Percentiles rank a stretch among this genome's conserved stretches.
phyloP scores from a whole-genome alignment of 208 protist genomes.

The Leishmania arabica region DNA sequence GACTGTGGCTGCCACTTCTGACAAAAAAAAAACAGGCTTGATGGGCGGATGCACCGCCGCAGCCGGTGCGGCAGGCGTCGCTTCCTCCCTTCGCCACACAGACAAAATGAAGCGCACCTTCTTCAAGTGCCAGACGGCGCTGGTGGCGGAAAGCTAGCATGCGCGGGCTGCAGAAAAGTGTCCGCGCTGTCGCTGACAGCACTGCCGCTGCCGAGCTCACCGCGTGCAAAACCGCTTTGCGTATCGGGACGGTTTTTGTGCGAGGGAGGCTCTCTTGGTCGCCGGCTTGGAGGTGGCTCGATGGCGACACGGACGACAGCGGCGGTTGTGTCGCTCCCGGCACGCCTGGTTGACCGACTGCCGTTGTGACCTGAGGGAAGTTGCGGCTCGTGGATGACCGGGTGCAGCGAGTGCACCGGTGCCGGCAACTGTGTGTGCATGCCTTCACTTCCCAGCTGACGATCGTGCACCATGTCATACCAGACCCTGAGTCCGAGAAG shows the following conservation, averaged over 20 bases:
- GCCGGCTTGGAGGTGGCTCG: not conserved
- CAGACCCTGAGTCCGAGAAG: not conserved
- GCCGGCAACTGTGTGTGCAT: not conserved
- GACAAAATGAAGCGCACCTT: constrained; percentile 26
- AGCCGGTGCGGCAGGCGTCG: no score
- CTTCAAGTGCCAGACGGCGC: constrained; percentile 47
- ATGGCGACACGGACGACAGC: not conserved
- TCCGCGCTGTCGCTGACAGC: constrained; percentile 40
- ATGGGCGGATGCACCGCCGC: no score
- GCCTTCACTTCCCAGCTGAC: not conserved
- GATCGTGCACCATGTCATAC: not conserved
- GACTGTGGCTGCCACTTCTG: no score
- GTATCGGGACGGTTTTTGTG: not conserved
- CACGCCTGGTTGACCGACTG: not conserved
- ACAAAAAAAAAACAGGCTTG: no score
- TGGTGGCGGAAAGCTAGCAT: constrained; percentile 47
- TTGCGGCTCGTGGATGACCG: not conserved
- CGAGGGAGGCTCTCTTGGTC: not conserved
- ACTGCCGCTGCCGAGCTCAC: constrained; percentile 28
- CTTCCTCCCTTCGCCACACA: not conserved
- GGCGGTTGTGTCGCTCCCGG: not conserved
- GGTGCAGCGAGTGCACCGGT: not conserved
- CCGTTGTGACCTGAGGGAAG: not conserved
- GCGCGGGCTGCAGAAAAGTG: constrained; percentile 37
- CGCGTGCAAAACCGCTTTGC: constrained; percentile 18